Evolutionary conservation across 345 rosid genomes (phyloP).

Genomic region (Eutrema yunnanense): DNA sequence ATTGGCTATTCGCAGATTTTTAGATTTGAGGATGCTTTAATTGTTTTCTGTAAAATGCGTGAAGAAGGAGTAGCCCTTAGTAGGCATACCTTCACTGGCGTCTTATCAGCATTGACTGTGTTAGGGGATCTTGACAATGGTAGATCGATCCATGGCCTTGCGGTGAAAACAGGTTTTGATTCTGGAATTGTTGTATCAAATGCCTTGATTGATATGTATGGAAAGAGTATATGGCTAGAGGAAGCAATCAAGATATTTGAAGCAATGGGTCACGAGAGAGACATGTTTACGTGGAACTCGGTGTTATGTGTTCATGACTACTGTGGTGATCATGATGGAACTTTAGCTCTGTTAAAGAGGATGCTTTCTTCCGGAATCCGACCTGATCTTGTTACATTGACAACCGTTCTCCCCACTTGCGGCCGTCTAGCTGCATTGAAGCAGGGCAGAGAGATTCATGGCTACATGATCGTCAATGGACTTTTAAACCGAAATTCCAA

Average conservation of each 20-base stretch:
- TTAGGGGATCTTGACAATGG: slow-evolving; percentile 39
- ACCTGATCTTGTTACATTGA: slow-evolving; percentile 52
- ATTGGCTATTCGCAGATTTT: slow-evolving; percentile 49
- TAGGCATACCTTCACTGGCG: slow-evolving; percentile 45
- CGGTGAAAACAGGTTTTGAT: slow-evolving; percentile 38
- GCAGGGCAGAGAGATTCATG: slow-evolving; percentile 50
- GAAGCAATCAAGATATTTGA: slow-evolving; percentile 42
- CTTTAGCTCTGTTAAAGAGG: slow-evolving; percentile 42
- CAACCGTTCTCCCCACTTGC: slow-evolving; percentile 53
- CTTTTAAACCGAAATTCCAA: slow-evolving; percentile 28
- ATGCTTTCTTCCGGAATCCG: slow-evolving; percentile 41
- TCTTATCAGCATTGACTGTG: slow-evolving; percentile 42
- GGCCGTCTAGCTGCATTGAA: slow-evolving; percentile 50
- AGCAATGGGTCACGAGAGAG: slow-evolving; percentile 38
- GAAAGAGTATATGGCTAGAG: slow-evolving; percentile 44
- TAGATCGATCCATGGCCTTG: slow-evolving; percentile 41
- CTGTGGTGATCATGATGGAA: slow-evolving; percentile 50
- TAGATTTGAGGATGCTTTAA: slow-evolving; percentile 39
- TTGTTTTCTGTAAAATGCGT: slow-evolving; percentile 38
- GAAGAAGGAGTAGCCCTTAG: slow-evolving; percentile 31
- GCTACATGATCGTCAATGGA: slow-evolving; percentile 39
- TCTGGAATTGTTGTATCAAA: slow-evolving; percentile 37
- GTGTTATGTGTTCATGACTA: slow-evolving; percentile 47
- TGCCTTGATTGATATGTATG: slow-evolving; percentile 68
- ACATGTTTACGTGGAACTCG: slow-evolving; percentile 59